These are phyloP conservation scores for Malbranchea zuffiana DNA, from an alignment of 2,329 filamentous ascomycete genomes.

Conservation along the genomic window DNA sequence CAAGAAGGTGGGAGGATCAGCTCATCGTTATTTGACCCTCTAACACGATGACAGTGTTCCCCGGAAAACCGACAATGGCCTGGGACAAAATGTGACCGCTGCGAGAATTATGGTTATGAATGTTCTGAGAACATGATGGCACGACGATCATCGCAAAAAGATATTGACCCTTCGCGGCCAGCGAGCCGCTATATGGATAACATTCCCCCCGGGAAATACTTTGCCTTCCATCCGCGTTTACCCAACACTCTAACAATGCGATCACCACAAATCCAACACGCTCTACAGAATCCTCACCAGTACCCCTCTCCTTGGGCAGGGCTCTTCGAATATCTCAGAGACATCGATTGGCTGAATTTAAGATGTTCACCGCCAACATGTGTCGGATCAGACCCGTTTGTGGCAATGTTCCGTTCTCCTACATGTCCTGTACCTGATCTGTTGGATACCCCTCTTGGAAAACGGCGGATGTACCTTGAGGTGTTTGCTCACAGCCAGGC, in stretches of 20 bases:
- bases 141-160: slow-evolving; percentile 15
- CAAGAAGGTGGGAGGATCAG: slow-evolving; percentile 14
- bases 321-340: slow-evolving; percentile 15
- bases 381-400: slow-evolving; percentile 14
- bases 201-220: slow-evolving; percentile 9
- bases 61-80: slow-evolving; percentile 16
- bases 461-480: slow-evolving; percentile 16
- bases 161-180: slow-evolving; percentile 10
- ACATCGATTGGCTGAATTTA: slow-evolving; percentile 15
- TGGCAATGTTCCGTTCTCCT: slow-evolving; percentile 15
- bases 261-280: slow-evolving; percentile 4
- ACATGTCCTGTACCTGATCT: slow-evolving; percentile 15
- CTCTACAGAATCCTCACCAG: not conserved
- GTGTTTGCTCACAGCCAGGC: slow-evolving; percentile 14
- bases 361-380: slow-evolving; percentile 9
- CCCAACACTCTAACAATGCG: slow-evolving; percentile 11
- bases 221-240: slow-evolving; percentile 9
- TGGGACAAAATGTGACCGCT: slow-evolving; percentile 17
- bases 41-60: slow-evolving; percentile 14
- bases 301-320: slow-evolving; percentile 13
- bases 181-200: slow-evolving; percentile 9
- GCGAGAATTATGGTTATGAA: slow-evolving; percentile 17
- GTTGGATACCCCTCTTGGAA: slow-evolving; percentile 13
- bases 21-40: not conserved
- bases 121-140: slow-evolving; percentile 18